Conservation (phyloP, 2,329 filamentous ascomycete genomes). For the Paramyrothecium roridum region DNA sequence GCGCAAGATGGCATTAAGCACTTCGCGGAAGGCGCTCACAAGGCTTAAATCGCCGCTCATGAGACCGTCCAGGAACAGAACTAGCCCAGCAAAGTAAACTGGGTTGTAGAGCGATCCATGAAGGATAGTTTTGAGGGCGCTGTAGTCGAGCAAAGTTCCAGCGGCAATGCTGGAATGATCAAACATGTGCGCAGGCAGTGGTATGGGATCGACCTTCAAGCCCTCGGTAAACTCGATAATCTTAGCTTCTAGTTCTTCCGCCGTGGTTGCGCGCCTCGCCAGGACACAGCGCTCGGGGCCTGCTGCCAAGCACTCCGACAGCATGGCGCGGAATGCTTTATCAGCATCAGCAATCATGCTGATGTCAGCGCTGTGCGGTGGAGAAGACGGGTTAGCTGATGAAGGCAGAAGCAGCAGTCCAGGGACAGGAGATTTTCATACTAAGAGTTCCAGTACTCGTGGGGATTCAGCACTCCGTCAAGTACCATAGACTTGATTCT, state of each 20-base stretch:
- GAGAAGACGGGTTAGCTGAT: background rate
- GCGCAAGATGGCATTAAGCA: background rate
- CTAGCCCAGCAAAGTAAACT: background rate
- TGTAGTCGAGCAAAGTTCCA: constrained; percentile 18
- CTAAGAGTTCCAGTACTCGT: constrained; percentile 16
- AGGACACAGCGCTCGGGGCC: constrained; percentile 20
- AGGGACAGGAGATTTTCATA: background rate
- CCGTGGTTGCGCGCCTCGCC: constrained; percentile 22
- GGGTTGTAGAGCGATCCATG: constrained; percentile 15
- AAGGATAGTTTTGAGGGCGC: constrained; percentile 12
- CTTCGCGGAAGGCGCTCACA: background rate
- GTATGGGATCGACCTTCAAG: constrained; percentile 21
- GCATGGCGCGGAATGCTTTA: constrained; percentile 21
- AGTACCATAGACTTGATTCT: constrained; percentile 33
- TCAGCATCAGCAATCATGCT: constrained; percentile 22
- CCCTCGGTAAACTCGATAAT: constrained; percentile 19
- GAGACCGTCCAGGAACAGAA: background rate
- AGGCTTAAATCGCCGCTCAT: constrained; percentile 10
- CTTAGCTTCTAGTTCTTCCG: constrained; percentile 30
- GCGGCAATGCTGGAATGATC: constrained; percentile 1
- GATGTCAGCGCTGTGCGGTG: constrained; percentile 10
- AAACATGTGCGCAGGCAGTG: constrained; percentile 2
- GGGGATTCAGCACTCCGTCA: constrained; percentile 30
- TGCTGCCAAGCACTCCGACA: constrained; percentile 19
- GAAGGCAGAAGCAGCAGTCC: background rate